Percentiles rank a stretch among this genome's conserved stretches.
Conservation (phyloP, 2,329 filamentous ascomycete species). For the Dissoconium aciculare region DNA sequence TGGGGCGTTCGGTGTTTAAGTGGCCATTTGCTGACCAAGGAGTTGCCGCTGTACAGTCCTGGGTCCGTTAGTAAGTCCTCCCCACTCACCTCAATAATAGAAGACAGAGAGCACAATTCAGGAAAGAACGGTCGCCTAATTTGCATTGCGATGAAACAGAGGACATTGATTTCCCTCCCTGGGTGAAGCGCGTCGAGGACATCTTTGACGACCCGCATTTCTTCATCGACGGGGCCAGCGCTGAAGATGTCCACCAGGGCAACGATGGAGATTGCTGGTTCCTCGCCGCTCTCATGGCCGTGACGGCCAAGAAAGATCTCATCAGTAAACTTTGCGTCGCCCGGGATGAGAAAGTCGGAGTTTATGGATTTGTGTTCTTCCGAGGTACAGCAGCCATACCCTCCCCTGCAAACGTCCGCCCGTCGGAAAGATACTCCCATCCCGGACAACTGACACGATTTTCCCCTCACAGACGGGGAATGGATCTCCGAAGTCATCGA, state of each 20-base stretch:
- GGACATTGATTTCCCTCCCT: conserved; percentile 17
- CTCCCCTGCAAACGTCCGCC: too few relatives aligned
- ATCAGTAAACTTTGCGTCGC: conserved; percentile 63
- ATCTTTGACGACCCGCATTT: conserved; percentile 36
- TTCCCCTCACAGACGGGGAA: conserved; percentile 50
- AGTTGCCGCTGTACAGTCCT: conserved; percentile 3
- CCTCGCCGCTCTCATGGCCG: conserved; percentile 62
- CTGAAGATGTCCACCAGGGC: conserved; percentile 67
- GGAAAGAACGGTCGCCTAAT: background rate
- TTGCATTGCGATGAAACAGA: conserved; percentile 4
- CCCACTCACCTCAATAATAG: too few relatives aligned
- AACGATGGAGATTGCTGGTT: conserved; percentile 75
- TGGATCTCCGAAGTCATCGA: conserved; percentile 89
- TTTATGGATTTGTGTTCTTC: conserved; percentile 76
- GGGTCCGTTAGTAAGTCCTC: conserved; percentile 6
- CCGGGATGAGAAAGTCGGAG: conserved; percentile 56
- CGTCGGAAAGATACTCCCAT: too few relatives aligned
- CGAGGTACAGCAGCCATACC: conserved; percentile 30
- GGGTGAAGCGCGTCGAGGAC: conserved; percentile 21
- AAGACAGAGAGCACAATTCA: too few relatives aligned
- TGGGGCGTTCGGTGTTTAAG: too few relatives aligned
- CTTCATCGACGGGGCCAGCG: conserved; percentile 57
- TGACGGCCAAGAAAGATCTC: conserved; percentile 61
- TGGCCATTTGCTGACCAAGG: too few relatives aligned
- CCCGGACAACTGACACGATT: too few relatives aligned